Conservation (phyloP, 257 asterid genomes). For the Gardenia jasminoides region DNA sequence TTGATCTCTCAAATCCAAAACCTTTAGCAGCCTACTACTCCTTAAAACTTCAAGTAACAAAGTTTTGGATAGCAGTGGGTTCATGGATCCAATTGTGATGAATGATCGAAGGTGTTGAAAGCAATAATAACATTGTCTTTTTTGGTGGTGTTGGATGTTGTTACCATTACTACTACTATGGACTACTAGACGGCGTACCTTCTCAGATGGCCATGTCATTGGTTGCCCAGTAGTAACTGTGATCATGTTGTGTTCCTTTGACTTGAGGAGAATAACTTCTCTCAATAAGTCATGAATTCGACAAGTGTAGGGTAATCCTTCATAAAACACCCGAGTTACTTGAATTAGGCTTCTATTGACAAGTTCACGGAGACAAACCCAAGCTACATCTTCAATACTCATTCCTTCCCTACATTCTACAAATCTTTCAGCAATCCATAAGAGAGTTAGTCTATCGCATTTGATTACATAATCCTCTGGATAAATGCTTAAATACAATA, state of each 20-base stretch:
- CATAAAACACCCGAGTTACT: not conserved
- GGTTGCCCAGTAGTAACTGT: not conserved
- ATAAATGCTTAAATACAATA: slow-evolving; percentile 24
- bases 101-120: not conserved
- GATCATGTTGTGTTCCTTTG: slow-evolving; percentile 10
- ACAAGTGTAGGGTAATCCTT: not conserved
- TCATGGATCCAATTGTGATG: too few relatives aligned
- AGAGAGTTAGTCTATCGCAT: not conserved
- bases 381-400: slow-evolving; percentile 19
- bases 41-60: not conserved
- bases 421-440: slow-evolving; percentile 25
- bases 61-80: not conserved
- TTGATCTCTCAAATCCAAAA: not conserved
- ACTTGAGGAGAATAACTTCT: slow-evolving; percentile 9
- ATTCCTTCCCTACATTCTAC: slow-evolving; percentile 5
- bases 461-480: slow-evolving; percentile 11
- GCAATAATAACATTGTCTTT: not conserved
- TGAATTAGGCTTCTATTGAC: slow-evolving; percentile 25
- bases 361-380: slow-evolving; percentile 22
- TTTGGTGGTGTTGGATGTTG: not conserved
- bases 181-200: slow-evolving; percentile 11
- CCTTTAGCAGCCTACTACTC: slow-evolving; percentile 16
- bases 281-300: slow-evolving; percentile 16
- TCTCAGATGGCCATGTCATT: not conserved
- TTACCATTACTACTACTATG: not conserved